These are phyloP conservation scores for Plasmodium reichenowi DNA, from an alignment of 169 alveolate species.

Conservation along the genomic window DNA sequence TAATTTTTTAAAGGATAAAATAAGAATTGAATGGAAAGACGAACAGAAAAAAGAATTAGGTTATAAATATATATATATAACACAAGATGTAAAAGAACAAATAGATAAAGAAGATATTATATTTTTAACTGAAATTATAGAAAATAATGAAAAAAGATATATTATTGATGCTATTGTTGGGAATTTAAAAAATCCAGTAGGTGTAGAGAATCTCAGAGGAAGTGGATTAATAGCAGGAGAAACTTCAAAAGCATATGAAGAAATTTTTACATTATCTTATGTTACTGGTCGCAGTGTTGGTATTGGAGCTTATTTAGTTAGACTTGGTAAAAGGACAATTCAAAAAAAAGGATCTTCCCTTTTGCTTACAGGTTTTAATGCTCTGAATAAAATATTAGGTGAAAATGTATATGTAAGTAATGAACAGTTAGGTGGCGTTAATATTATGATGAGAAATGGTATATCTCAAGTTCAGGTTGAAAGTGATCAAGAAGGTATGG, in stretches of 20 bases:
- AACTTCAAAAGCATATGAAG: slow-evolving; percentile 90
- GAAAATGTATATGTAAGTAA: slow-evolving; percentile 89
- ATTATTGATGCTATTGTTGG: slow-evolving; percentile 76
- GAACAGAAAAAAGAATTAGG: slow-evolving; percentile 85
- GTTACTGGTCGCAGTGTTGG: slow-evolving; percentile 92
- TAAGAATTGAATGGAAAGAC: slow-evolving; percentile 83
- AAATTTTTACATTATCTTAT: slow-evolving; percentile 88
- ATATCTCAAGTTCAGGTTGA: slow-evolving; percentile 89
- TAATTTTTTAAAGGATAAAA: slow-evolving; percentile 80
- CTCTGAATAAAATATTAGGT: slow-evolving; percentile 89
- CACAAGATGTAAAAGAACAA: slow-evolving; percentile 79
- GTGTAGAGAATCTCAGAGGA: slow-evolving; percentile 90
- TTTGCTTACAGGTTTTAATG: slow-evolving; percentile 91
- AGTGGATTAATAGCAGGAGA: slow-evolving; percentile 92
- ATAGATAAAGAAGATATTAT: slow-evolving; percentile 80
- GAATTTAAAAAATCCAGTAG: slow-evolving; percentile 81
- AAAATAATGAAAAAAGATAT: slow-evolving; percentile 80
- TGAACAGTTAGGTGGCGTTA: slow-evolving; percentile 92
- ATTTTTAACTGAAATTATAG: slow-evolving; percentile 78
- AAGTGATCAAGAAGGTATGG: slow-evolving; percentile 89
- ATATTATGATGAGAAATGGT: slow-evolving; percentile 91
- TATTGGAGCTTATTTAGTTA: slow-evolving; percentile 91
- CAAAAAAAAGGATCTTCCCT: slow-evolving; percentile 90
- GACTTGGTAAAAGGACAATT: slow-evolving; percentile 90
- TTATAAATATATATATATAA: slow-evolving; percentile 84